phyloP scores from a whole-genome alignment of 2,329 filamentous ascomycete species.

The Fusarium sp. region DNA sequence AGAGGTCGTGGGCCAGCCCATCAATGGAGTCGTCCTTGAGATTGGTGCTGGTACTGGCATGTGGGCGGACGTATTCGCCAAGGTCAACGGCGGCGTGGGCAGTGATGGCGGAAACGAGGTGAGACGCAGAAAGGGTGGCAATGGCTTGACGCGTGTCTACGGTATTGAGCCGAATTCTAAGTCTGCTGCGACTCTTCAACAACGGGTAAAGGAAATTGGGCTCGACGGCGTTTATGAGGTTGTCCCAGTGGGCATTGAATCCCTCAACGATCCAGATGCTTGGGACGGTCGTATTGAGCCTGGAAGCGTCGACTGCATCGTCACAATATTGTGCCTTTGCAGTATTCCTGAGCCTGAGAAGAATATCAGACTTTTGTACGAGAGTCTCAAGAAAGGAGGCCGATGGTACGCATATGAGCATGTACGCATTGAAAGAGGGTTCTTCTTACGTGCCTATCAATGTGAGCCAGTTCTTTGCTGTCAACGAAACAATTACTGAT shows the following conservation, averaged over 20 bases:
- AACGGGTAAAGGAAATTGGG: slow-evolving; percentile 59
- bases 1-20: slow-evolving; percentile 48
- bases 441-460: slow-evolving; percentile 59
- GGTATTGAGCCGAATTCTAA: slow-evolving; percentile 71
- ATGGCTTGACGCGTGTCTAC: slow-evolving; percentile 60
- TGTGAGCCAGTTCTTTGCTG: slow-evolving; percentile 52
- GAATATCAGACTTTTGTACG: slow-evolving; percentile 65
- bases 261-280: slow-evolving; percentile 54
- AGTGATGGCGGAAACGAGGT: slow-evolving; percentile 30
- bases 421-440: slow-evolving; percentile 54
- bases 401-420: slow-evolving; percentile 72
- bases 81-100: slow-evolving; percentile 34
- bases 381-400: slow-evolving; percentile 67
- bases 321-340: slow-evolving; percentile 69
- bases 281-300: slow-evolving; percentile 59
- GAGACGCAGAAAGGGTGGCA: slow-evolving; percentile 22
- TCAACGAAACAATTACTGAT: slow-evolving; percentile 5
- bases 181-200: slow-evolving; percentile 59
- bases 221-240: slow-evolving; percentile 68
- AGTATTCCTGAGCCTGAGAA: slow-evolving; percentile 67
- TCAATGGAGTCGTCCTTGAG: slow-evolving; percentile 66
- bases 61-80: slow-evolving; percentile 65
- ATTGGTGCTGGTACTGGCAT: slow-evolving; percentile 69
- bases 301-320: slow-evolving; percentile 66
- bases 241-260: slow-evolving; percentile 69